Percentiles rank a stretch among this genome's conserved stretches.
phyloP scores from a whole-genome alignment of 1,284 basidiomycete species.

The Cutaneotrichosporon sp. region DNA sequence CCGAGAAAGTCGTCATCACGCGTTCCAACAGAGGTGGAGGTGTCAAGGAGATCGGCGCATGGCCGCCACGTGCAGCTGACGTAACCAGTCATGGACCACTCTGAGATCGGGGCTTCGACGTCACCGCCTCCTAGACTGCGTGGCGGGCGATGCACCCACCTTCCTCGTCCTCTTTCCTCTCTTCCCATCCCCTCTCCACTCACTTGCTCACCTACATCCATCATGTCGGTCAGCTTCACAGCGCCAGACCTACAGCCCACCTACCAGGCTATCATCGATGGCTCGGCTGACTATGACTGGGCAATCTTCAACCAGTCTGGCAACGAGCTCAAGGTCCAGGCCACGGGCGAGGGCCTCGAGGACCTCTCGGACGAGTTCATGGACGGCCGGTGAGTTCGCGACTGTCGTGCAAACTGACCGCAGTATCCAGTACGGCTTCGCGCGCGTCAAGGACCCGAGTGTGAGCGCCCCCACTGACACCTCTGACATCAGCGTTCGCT shows the following conservation, averaged over 20 bases:
- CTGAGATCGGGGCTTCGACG: background rate
- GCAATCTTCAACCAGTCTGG: conserved; percentile 76
- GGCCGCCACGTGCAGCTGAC: background rate
- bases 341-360: conserved; percentile 80
- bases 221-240: conserved; percentile 52
- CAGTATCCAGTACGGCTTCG: conserved; percentile 94
- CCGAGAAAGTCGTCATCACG: conserved; percentile 6
- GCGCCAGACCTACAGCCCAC: conserved; percentile 67
- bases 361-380: conserved; percentile 93
- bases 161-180: background rate
- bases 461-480: conserved; percentile 55
- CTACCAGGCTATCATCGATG: conserved; percentile 76
- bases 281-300: conserved; percentile 75
- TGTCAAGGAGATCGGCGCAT: background rate
- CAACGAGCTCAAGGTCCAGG: conserved; percentile 88
- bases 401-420: too few relatives aligned
- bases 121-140: conserved; percentile 5
- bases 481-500: conserved; percentile 66
- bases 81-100: background rate
- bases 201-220: conserved; percentile 8
- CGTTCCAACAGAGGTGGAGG: too few relatives aligned
- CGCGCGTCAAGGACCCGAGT: conserved; percentile 81
- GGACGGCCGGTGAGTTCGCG: conserved; percentile 78
- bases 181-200: background rate
- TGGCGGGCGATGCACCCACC: background rate